Evolutionary conservation across 2,329 filamentous ascomycete species (phyloP), one percentile per base, ranked within the genome.

Genomic region (Hyphodiscus sp.): DNA sequence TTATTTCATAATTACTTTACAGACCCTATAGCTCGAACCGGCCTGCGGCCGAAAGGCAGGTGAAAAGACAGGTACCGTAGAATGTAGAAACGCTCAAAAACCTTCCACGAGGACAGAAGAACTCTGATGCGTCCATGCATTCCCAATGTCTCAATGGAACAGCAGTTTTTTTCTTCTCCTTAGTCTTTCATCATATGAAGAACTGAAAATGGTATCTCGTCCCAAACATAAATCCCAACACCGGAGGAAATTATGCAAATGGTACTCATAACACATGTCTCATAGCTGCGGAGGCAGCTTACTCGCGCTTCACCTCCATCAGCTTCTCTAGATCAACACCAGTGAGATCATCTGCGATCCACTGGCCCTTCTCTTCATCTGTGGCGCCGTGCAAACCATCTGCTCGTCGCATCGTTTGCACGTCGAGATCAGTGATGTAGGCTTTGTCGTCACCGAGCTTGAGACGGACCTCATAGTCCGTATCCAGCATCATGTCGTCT

Each of bases 401-500:
- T n/a, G 91, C 90, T 30, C 92, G 82, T 70, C 87, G 86, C 68
- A 97, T 71, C 1, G 91, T 96, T 74, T 94, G 86, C 49, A 96
- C 82, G 67, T 97, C 94, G 45, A 99, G 78, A 67, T 97, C 94
- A 7, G 92, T 97, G 41, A 96, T 85, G 68, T 95, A 97, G 11
- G 61, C 61, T 11, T 64, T 65, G 41, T 62, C 65, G 66, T 82
- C 82, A 66, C 89, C 81, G 18, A 96, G 78, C 70, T 84, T 84
- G 70, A 96, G 78, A 66, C 92, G 89, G 41, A 97, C 90, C 73
- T 99, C 94, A 66, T 94, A 91, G 64, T 96, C 91, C 16, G 88
- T 91, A 63, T 91, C 90, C 48, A 99, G 84, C 91, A 96, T 95
- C 90, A 97, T 94, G 73, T 99, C 94, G 68, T 99, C 94, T 76